A percentile compares a stretch with the other conserved stretches of the same genome.
Conservation (phyloP, 441 rosid species). For the Pelargonium fulgidum region DNA sequence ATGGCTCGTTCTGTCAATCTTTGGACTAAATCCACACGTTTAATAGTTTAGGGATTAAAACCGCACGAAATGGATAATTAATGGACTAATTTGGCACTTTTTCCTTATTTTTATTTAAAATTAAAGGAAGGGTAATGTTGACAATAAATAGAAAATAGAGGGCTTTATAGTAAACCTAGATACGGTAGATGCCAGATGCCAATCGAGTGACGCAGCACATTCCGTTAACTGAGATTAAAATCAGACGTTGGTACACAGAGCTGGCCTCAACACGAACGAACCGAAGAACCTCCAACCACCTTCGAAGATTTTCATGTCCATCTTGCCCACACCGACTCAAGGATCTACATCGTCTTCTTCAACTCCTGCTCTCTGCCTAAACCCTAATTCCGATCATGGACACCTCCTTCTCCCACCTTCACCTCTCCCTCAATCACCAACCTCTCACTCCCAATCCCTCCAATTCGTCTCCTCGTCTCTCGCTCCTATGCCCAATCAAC, state of each 20-base stretch:
- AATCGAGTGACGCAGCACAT: not conserved
- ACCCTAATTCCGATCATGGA: constrained; percentile 65
- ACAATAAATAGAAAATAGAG: not conserved
- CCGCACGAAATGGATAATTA: too few relatives aligned
- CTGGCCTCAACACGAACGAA: constrained; percentile 32
- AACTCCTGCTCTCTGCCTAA: constrained; percentile 30
- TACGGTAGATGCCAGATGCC: constrained; percentile 19
- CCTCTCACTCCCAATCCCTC: constrained; percentile 26
- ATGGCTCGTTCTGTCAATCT: too few relatives aligned
- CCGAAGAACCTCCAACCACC: not conserved
- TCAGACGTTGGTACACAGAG: constrained; percentile 1
- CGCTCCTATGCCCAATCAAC: constrained; percentile 8
- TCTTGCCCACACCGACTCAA: constrained; percentile 68
- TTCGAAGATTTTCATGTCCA: constrained; percentile 82
- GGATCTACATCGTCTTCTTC: constrained; percentile 53
- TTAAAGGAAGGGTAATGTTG: not conserved
- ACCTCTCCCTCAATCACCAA: not conserved
- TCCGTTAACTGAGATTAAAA: not conserved
- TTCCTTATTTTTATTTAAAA: too few relatives aligned
- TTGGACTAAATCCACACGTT: too few relatives aligned
- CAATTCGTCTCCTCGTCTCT: constrained; percentile 26
- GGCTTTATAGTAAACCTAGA: not conserved
- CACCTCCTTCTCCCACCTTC: constrained; percentile 32
- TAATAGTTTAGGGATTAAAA: too few relatives aligned
- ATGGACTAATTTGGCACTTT: too few relatives aligned